phyloP scores from a whole-genome alignment of 2,329 filamentous ascomycete genomes.

The Sphaerulina musiva region DNA sequence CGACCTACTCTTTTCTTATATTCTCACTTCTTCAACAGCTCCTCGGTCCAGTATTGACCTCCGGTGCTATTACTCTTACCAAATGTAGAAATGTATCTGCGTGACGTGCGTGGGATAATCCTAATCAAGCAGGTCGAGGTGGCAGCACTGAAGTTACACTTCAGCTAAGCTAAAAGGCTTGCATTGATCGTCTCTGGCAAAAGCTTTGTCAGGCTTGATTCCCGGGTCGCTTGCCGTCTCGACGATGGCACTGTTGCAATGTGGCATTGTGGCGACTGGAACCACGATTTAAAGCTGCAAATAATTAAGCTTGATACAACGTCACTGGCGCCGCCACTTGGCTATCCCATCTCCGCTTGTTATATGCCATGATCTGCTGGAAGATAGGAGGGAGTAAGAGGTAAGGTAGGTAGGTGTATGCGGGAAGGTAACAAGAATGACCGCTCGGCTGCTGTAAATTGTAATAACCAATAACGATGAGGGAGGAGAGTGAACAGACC shows the following conservation, averaged over 20 bases:
- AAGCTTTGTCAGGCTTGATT: slow-evolving; percentile 10
- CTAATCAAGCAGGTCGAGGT: slow-evolving; percentile 19
- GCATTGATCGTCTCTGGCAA: slow-evolving; percentile 15
- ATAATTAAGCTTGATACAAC: background rate
- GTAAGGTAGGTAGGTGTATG: background rate
- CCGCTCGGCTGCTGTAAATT: too few relatives aligned
- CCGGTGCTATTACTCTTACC: background rate
- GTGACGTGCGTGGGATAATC: slow-evolving; percentile 1
- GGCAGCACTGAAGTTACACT: slow-evolving; percentile 4
- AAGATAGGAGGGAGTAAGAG: background rate
- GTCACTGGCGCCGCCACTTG: background rate
- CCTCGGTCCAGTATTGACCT: slow-evolving; percentile 1
- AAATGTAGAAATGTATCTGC: background rate
- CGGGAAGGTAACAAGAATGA: too few relatives aligned
- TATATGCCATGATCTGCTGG: slow-evolving; percentile 2
- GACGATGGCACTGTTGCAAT: background rate
- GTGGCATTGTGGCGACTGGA: background rate
- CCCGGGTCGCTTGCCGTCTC: background rate
- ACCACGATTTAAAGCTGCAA: background rate
- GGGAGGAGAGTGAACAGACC: too few relatives aligned
- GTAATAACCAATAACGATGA: too few relatives aligned
- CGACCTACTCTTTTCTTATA: background rate
- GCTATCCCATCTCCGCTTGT: background rate
- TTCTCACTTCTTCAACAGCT: background rate
- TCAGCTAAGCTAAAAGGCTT: slow-evolving; percentile 16